Conservation (phyloP, 2,329 filamentous ascomycete genomes). For the Aaosphaeria arxii region DNA sequence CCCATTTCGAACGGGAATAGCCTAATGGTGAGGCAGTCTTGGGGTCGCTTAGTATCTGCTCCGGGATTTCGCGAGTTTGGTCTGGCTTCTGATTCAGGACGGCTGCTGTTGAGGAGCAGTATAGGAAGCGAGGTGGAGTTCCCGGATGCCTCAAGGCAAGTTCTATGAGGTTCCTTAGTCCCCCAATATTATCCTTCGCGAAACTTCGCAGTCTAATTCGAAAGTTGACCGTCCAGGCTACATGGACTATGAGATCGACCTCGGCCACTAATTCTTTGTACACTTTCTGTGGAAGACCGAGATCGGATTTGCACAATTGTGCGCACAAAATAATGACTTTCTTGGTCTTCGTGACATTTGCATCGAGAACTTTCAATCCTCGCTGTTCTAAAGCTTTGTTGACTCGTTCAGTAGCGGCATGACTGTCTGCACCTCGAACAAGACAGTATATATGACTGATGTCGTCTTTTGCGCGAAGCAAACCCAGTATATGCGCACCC, state of each 20-base stretch:
- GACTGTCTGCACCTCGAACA: conserved; percentile 35
- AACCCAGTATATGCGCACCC: conserved; percentile 46
- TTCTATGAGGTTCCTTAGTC: conserved; percentile 49
- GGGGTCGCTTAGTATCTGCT: conserved; percentile 42
- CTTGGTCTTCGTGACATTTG: conserved; percentile 6
- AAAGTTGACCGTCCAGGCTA: conserved; percentile 67
- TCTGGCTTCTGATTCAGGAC: conserved; percentile 29
- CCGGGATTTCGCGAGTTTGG: conserved; percentile 30
- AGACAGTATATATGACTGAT: conserved; percentile 53
- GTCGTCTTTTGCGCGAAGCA: conserved; percentile 33
- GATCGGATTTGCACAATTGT: conserved; percentile 44
- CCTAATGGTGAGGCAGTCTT: conserved; percentile 48
- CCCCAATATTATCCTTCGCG: conserved; percentile 51
- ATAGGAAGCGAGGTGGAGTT: conserved; percentile 40
- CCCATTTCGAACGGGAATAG: conserved; percentile 54
- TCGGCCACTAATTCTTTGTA: conserved; percentile 44
- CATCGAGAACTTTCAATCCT: neutral
- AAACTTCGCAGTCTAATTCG: conserved; percentile 56
- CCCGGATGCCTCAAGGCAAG: conserved; percentile 39
- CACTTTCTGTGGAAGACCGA: conserved; percentile 47
- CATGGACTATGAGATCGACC: conserved; percentile 56
- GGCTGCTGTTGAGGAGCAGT: conserved; percentile 53
- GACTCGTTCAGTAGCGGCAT: neutral
- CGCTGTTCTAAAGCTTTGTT: neutral
- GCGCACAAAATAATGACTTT: conserved; percentile 50